Conservation (phyloP, 2,329 filamentous ascomycete species). For the Talaromyces sp. region DNA sequence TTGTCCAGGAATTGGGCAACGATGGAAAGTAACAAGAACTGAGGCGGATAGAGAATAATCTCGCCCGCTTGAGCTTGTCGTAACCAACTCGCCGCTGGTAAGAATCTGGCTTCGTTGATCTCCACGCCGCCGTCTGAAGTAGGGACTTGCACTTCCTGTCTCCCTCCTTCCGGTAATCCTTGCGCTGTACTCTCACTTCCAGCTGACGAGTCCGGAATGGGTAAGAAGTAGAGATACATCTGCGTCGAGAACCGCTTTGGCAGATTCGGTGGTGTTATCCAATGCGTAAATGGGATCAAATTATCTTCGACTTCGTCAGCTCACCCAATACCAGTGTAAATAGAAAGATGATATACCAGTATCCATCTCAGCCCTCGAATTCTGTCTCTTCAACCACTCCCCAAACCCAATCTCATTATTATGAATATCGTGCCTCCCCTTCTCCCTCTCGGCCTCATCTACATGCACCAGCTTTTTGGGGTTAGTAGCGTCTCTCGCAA, state of each 20-base stretch:
- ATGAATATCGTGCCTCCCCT: conserved; percentile 69
- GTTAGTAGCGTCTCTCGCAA: conserved; percentile 54
- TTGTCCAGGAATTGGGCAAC: conserved; percentile 51
- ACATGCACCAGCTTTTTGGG: conserved; percentile 59
- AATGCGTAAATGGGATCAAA: conserved; percentile 81
- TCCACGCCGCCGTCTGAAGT: conserved; percentile 69
- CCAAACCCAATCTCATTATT: conserved; percentile 62
- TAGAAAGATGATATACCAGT: conserved; percentile 46
- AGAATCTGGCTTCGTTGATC: conserved; percentile 75
- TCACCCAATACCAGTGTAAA: neutral
- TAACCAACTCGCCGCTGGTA: conserved; percentile 69
- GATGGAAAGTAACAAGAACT: conserved; percentile 63
- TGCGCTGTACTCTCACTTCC: conserved; percentile 21
- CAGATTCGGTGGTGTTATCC: conserved; percentile 75
- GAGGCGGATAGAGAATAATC: conserved; percentile 86
- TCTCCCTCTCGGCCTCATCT: conserved; percentile 58
- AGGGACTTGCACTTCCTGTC: conserved; percentile 65
- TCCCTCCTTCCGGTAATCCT: conserved; percentile 40
- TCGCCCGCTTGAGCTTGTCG: conserved; percentile 60
- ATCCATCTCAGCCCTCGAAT: conserved; percentile 52
- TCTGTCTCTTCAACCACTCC: conserved; percentile 58
- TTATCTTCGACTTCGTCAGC: conserved; percentile 48
- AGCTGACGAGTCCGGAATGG: conserved; percentile 48
- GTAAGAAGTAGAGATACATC: conserved; percentile 94
- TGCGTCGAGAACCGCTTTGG: conserved; percentile 85